A percentile compares a stretch with the other conserved stretches of the same genome.
These are phyloP conservation scores for Mycena leptocephala DNA, from an alignment of 768 basidiomycete genomes.

Conservation along the genomic window DNA sequence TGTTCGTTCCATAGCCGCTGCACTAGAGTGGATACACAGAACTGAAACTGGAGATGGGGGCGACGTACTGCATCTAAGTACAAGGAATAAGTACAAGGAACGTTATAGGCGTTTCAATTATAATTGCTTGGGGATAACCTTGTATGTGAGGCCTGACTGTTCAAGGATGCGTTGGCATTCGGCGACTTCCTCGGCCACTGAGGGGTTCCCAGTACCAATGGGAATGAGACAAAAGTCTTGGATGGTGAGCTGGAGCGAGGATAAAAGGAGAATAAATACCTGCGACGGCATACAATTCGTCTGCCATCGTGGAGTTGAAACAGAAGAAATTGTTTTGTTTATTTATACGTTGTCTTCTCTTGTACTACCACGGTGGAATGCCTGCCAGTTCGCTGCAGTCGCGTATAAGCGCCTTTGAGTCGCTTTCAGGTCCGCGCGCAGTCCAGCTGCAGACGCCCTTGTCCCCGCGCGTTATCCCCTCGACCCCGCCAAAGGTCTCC, in stretches of 20 bases:
- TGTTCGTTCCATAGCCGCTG: constrained; percentile 94
- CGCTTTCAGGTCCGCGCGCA: constrained; percentile 49
- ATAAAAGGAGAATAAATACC: constrained; percentile 55
- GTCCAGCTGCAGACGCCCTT: constrained; percentile 45
- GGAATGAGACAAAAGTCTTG: constrained; percentile 93
- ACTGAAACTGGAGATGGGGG: constrained; percentile 10
- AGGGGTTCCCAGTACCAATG: constrained; percentile 83
- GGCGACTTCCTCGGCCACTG: constrained; percentile 86
- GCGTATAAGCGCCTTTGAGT: constrained; percentile 78
- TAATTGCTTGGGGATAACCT: constrained; percentile 59
- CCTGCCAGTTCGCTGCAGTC: constrained; percentile 68
- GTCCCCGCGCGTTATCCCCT: constrained; percentile 60
- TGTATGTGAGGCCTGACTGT: constrained; percentile 87
- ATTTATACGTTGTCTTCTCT: constrained; percentile 24
- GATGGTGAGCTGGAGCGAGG: constrained; percentile 5
- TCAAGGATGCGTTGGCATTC: constrained; percentile 89
- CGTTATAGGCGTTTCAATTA: background rate
- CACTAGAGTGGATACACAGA: background rate
- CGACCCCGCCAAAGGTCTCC: constrained; percentile 51
- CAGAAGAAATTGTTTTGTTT: constrained; percentile 30
- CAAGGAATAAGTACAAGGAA: too few species aligned
- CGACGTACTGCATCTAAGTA: constrained; percentile 81
- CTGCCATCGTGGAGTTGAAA: constrained; percentile 40
- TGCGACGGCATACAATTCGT: constrained; percentile 83
- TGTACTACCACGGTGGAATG: constrained; percentile 44